Evolutionary conservation across 2,329 filamentous ascomycete species (phyloP).

Genomic region (Tolypocladium nubicola): DNA sequence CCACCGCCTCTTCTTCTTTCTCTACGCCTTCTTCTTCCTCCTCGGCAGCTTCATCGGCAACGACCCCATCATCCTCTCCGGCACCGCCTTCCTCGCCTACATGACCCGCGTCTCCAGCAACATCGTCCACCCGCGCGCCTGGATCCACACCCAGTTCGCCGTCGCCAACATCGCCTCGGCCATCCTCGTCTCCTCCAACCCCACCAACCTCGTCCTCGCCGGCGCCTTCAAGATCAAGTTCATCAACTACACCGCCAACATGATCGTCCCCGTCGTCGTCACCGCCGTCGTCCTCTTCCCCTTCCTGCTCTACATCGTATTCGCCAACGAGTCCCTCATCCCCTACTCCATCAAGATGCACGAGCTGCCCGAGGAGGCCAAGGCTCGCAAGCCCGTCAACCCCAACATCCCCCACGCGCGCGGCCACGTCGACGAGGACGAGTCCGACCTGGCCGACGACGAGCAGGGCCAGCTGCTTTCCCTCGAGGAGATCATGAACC

Average conservation of each 20-base stretch:
- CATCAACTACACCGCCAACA: conserved; percentile 65
- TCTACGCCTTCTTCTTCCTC: conserved; percentile 62
- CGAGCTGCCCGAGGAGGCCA: conserved; percentile 48
- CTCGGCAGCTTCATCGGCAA: conserved; percentile 62
- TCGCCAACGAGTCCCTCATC: conserved; percentile 52
- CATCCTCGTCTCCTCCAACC: conserved; percentile 68
- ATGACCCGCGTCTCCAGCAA: conserved; percentile 68
- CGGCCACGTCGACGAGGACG: conserved; percentile 41
- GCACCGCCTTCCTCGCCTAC: conserved; percentile 65
- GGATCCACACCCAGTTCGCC: conserved; percentile 64
- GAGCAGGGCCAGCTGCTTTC: conserved; percentile 46
- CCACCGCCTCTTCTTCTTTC: conserved; percentile 58
- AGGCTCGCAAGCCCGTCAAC: conserved; percentile 49
- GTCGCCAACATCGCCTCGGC: conserved; percentile 65
- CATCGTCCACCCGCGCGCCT: conserved; percentile 58
- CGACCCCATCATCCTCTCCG: conserved; percentile 64
- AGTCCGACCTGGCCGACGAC: conserved; percentile 29
- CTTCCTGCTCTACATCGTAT: conserved; percentile 59
- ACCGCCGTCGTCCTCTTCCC: conserved; percentile 60
- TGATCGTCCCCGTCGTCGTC: conserved; percentile 61
- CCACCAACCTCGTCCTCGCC: conserved; percentile 64
- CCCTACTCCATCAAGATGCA: conserved; percentile 58
- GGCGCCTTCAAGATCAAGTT: conserved; percentile 64
- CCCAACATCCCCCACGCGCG: conserved; percentile 60
- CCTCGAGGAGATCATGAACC: conserved; percentile 66